phyloP scores from a whole-genome alignment of 2,329 filamentous ascomycete genomes.

The Neodidymelliopsis sp. region DNA sequence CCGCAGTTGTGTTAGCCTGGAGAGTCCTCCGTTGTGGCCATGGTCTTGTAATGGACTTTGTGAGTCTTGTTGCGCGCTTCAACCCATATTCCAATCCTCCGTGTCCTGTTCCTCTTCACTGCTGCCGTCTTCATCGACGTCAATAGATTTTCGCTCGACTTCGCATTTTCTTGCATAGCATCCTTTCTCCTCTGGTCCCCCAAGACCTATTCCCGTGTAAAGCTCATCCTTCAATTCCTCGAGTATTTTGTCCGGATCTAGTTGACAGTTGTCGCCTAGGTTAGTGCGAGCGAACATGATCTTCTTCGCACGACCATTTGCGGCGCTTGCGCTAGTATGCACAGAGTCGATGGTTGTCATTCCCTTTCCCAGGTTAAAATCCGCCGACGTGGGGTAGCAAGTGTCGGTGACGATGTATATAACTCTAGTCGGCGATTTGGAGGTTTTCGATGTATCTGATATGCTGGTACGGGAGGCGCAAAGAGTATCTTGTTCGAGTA shows the following conservation, averaged over 20 bases:
- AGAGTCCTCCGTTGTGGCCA: no score
- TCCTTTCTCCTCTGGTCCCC: conserved; percentile 20
- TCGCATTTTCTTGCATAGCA: conserved; percentile 36
- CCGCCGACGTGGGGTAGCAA: conserved; percentile 24
- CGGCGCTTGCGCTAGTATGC: conserved; percentile 26
- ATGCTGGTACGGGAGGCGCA: not conserved
- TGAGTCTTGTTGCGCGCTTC: not conserved
- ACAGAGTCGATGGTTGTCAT: conserved; percentile 28
- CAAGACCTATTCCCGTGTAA: conserved; percentile 32
- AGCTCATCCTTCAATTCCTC: conserved; percentile 31
- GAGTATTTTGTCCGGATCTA: conserved; percentile 35
- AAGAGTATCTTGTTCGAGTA: not conserved
- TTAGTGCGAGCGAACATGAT: conserved; percentile 25
- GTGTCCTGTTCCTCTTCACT: conserved; percentile 23
- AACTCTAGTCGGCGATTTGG: conserved; percentile 3
- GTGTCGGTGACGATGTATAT: conserved; percentile 36
- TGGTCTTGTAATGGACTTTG: not conserved
- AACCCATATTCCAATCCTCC: conserved; percentile 17
- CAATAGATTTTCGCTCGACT: conserved; percentile 32
- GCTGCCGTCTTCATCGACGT: conserved; percentile 33
- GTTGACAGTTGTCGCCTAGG: conserved; percentile 20
- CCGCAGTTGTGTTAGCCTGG: not conserved
- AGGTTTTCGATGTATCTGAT: conserved; percentile 1
- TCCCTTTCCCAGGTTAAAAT: conserved; percentile 29
- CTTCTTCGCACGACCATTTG: conserved; percentile 34